Evolutionary conservation across 164 flowering plant genomes (phyloP).

Genomic region (Stephania yunnanensis): DNA sequence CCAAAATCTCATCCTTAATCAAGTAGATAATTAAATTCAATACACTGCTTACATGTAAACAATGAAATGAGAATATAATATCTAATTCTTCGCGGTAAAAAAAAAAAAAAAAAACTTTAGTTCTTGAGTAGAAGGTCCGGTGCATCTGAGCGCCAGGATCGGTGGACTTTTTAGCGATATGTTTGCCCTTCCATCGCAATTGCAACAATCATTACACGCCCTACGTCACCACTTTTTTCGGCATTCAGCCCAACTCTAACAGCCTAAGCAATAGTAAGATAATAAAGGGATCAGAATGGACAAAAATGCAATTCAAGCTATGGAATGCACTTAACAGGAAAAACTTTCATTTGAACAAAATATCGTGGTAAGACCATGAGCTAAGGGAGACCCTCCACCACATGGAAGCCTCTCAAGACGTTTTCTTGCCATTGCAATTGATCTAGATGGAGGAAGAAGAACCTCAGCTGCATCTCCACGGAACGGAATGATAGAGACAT

Average conservation of each 20-base stretch:
- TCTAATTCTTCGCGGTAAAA: neutral
- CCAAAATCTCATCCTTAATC: slow-evolving; percentile 87
- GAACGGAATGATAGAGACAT: slow-evolving; percentile 92
- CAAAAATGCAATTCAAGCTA: neutral
- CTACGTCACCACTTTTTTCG: slow-evolving; percentile 96
- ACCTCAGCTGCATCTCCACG: slow-evolving; percentile 96
- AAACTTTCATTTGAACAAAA: slow-evolving; percentile 2
- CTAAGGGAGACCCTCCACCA: slow-evolving; percentile 98
- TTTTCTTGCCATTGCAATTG: slow-evolving; percentile 97
- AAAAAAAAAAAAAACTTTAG: too few relatives aligned
- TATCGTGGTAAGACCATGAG: slow-evolving; percentile 95
- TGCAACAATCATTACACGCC: slow-evolving; percentile 91
- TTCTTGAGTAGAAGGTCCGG: slow-evolving; percentile 84
- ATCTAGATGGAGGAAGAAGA: slow-evolving; percentile 93
- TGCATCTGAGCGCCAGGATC: slow-evolving; percentile 76
- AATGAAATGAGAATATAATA: neutral
- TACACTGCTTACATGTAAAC: neutral
- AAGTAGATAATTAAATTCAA: neutral
- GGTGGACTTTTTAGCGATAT: slow-evolving; percentile 80
- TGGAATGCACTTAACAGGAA: neutral
- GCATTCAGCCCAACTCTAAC: slow-evolving; percentile 95
- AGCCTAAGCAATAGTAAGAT: slow-evolving; percentile 40
- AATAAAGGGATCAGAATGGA: neutral
- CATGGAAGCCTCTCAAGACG: slow-evolving; percentile 96
- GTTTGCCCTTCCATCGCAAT: slow-evolving; percentile 97